Evolutionary conservation across 169 alveolate genomes (phyloP), one percentile per base, ranked within the genome.

Genomic region (Eimeria praecox): DNA sequence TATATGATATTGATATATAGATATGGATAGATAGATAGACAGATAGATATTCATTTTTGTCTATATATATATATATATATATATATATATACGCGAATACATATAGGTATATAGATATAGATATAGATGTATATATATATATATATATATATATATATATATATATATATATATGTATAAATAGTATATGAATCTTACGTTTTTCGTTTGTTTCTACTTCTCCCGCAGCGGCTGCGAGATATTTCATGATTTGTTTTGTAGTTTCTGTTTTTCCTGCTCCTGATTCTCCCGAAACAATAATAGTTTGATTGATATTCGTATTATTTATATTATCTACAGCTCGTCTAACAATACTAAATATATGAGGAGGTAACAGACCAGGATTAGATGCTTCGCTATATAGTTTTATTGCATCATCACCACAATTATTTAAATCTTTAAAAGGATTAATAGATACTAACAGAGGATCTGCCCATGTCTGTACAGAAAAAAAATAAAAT

Each of bases 191-290:
- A n/a, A n/a, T n/a, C n/a, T 82, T 35, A 82, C 90, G 90, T 62
- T 44, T 46, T 20, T 12, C 90, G 6, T 14, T 33, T 8, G 90
- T 69, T 30, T 82, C 90, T 38, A 82, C 35, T 77, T 77, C 54
- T 35, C 89, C 89, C 10, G 56, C 27, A 2, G 89, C 77, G 6
- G 54, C 8, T n/a, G 96, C 96, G 30, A 95, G 49, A 69, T 42
- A 97, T 64, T 69, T 42, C 96, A 75, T 88, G 77, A 54, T 89
- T 75, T 80, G 97, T 92, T 94, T 97, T 56, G 99, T 99, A 75
- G 99, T 99, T 97, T 99, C 99, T 24, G 99, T 99, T 95, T 99
- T 99, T 33, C 99, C 99, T 62, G 99, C 99, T 69, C 99, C 99
- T 12, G 99, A 98, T 97, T 99, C 99, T 20, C 99, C 99, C 42